Evolutionary conservation across 352 stramenopile species (phyloP), one percentile per base, ranked within the genome.

Genomic region (Globisporangium abappressorium): DNA sequence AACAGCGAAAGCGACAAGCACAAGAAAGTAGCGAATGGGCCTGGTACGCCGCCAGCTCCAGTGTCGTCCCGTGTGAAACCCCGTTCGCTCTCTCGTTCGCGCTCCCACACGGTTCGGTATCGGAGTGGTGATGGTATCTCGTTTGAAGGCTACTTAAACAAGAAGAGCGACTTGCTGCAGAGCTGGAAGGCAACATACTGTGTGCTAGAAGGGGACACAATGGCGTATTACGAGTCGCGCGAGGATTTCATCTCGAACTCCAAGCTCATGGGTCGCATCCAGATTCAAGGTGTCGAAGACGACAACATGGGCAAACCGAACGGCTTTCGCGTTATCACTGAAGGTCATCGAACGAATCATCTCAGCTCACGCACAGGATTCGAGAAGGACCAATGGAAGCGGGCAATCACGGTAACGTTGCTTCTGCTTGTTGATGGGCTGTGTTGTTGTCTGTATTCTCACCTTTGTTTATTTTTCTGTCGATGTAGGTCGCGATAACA

Each of bases 61-160:
- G 20, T 30, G 14, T 56, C 62, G n/a, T 34, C 30, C 8, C 51
- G 54, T 1, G 28, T 57, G 8, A 67, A 20, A 47, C 36, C 62
- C n/a, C 24, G 24, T 2, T 12, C 64, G 24, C 30, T 59, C 2
- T 60, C 68, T 14, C 82, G 82, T 5, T 68, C 65, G 47, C 77
- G 85, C 30, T 91, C 82, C 0, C 80, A 93, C 60, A 90, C 82
- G 0, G 72, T 91, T 57, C 81, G 85, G 9, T 93, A 93, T 56
- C 82, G 85, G 15, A 86, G 71, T 0, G 79, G 87, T 33, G 72
- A 78, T 15, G 83, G 86, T 12, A 93, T 94, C 46, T 79, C 82
- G 14, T 94, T 94, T 63, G 87, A 94, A 79, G 87, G 87, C 1
- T 94, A 94, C 51, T 66, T 94, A 61, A 90, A 82, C 77, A 92